Conservation (phyloP, 768 basidiomycete genomes). For the Leccinum rimulosum region DNA sequence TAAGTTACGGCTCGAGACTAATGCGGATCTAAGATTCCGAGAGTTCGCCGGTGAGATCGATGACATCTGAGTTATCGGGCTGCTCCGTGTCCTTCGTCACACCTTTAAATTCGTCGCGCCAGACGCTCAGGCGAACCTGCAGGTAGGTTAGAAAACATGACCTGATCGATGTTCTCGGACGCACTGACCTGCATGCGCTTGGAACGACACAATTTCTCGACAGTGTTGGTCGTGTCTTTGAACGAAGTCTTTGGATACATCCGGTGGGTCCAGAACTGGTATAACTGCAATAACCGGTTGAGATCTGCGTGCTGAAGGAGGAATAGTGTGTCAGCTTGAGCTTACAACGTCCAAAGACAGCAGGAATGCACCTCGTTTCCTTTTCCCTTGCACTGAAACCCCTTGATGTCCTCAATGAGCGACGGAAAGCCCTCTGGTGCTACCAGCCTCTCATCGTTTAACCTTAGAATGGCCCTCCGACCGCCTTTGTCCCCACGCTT, state of each 20-base stretch:
- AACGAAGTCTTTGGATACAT: constrained; percentile 90
- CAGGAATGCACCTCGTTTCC: constrained; percentile 73
- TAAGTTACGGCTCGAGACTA: too few relatives aligned
- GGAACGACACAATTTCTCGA: constrained; percentile 88
- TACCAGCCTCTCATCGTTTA: constrained; percentile 77
- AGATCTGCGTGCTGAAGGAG: constrained; percentile 67
- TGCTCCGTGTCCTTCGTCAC: constrained; percentile 34
- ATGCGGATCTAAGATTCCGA: too few relatives aligned
- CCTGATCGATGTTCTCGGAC: not conserved
- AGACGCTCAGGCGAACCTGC: constrained; percentile 73
- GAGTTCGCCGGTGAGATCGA: constrained; percentile 25
- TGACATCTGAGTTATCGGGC: constrained; percentile 22
- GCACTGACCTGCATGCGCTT: constrained; percentile 75
- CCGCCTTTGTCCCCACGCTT: constrained; percentile 9
- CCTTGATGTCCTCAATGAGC: constrained; percentile 72
- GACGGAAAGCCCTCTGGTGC: constrained; percentile 76
- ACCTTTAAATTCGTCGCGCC: constrained; percentile 67
- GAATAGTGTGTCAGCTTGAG: constrained; percentile 1
- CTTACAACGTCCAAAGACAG: not conserved
- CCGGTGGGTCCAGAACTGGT: constrained; percentile 94
- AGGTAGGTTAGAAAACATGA: constrained; percentile 5
- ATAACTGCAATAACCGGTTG: constrained; percentile 72
- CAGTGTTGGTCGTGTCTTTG: constrained; percentile 75
- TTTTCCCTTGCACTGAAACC: constrained; percentile 82
- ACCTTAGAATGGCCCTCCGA: constrained; percentile 42